Percentiles rank a stretch among this genome's conserved stretches.
Conservation (phyloP, 768 basidiomycete species). For the Trametopsis cervina region DNA sequence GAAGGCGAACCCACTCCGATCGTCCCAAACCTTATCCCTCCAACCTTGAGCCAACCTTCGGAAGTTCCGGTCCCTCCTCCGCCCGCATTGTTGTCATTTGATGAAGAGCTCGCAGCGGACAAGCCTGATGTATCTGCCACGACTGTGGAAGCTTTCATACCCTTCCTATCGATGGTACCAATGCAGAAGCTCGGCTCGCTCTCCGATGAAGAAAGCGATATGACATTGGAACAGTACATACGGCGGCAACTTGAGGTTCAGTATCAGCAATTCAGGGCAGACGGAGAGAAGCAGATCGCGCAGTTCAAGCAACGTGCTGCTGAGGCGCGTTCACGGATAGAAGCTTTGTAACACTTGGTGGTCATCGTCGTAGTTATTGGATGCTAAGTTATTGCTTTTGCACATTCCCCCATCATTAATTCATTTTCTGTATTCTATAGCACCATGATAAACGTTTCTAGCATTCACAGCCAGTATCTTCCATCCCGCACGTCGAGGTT, state of each 20-base stretch:
- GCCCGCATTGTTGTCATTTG: constrained; percentile 7
- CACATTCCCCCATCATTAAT: not conserved
- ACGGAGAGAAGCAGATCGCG: constrained; percentile 45
- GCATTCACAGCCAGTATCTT: no score
- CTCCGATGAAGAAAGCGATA: constrained; percentile 59
- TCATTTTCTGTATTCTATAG: no score
- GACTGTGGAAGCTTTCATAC: constrained; percentile 13
- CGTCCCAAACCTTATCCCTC: not conserved
- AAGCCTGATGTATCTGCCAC: constrained; percentile 1
- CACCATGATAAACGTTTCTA: no score
- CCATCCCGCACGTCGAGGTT: no score
- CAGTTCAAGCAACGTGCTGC: constrained; percentile 39
- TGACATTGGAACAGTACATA: constrained; percentile 85
- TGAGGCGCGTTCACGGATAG: constrained; percentile 28
- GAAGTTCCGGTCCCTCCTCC: constrained; percentile 3
- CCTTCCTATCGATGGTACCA: constrained; percentile 20
- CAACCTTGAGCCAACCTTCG: constrained; percentile 3
- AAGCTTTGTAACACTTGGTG: constrained; percentile 17
- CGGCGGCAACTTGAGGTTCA: constrained; percentile 66
- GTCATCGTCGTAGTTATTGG: not conserved
- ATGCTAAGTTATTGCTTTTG: not conserved
- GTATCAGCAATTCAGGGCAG: constrained; percentile 48
- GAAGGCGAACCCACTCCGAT: not conserved
- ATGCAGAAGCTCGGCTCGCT: constrained; percentile 27
- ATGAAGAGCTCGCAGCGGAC: constrained; percentile 10